Evolutionary conservation across 106 monocot genomes (phyloP), one percentile per base, ranked within the genome.

Genomic region (Phalaenopsis aphrodite): DNA sequence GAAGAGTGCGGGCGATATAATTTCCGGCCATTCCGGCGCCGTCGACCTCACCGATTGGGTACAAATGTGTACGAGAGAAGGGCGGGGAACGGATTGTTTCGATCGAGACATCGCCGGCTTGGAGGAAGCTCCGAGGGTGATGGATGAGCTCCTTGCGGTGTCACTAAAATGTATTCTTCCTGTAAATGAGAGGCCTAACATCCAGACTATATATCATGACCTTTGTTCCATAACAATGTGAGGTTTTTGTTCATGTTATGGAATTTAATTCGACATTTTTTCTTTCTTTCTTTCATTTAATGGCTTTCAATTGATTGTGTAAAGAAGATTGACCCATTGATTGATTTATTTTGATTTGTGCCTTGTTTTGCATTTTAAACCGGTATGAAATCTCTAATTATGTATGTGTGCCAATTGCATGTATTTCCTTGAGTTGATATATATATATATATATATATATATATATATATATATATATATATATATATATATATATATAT

Each of bases 31-130:
- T 72, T 85, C 88, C 0, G 93, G 95, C 21, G 92, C 90, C 0
- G 92, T 95, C 16, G 95, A 95, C 82, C 90, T 95, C 9, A 87
- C 95, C 10, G 95, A 95, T 76, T 95, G 95, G 95, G 95, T 95
- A 17, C 84, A 91, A 37, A 82, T 93, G 93, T 92, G 90, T 79
- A 89, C 80, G 18, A 87, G 87, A 64, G 93, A 95, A 73, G 95
- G 95, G 2, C 82, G 95, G 3, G 90, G 88, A 71, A 81, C 83
- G 0, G 95, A 95, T 61, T 95, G 95, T 82, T 95, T 93, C 37
- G 95, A 95, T 56, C 75, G 89, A 58, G 90, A 91, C 55, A 95
- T 95, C 49, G 78, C 84, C 1, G 93, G 93, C 42, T 89, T 87
- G 78, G 92, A 92, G 80, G 95, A 88, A 81, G 71, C 90, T 74